Evolutionary conservation across 768 basidiomycete species (phyloP).

Genomic region (Termitomyces sp.): DNA sequence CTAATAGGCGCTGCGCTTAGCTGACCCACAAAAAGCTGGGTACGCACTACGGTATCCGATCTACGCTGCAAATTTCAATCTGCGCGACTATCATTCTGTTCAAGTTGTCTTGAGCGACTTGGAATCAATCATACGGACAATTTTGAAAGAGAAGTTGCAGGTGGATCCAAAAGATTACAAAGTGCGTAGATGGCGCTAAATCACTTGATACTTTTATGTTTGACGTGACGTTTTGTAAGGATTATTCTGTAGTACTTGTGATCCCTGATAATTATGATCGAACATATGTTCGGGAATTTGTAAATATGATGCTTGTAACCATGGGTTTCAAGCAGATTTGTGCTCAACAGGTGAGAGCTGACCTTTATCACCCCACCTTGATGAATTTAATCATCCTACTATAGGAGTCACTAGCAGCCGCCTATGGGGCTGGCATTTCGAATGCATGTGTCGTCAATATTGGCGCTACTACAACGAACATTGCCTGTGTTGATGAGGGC

Average conservation of each 20-base stretch:
- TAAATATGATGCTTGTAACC: constrained; percentile 61
- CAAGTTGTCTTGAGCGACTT: constrained; percentile 76
- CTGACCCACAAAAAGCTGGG: constrained; percentile 60
- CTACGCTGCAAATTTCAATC: constrained; percentile 77
- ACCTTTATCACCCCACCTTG: background rate
- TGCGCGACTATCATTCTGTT: constrained; percentile 63
- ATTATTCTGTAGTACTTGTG: constrained; percentile 82
- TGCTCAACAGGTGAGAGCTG: constrained; percentile 69
- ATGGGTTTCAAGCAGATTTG: constrained; percentile 95
- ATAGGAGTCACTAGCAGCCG: constrained; percentile 89
- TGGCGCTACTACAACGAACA: constrained; percentile 76
- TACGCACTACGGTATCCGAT: constrained; percentile 84
- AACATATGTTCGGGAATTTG: constrained; percentile 73
- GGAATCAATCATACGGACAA: constrained; percentile 57
- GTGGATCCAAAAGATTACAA: constrained; percentile 52
- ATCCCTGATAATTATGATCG: constrained; percentile 92
- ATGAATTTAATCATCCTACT: background rate
- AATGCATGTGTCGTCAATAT: constrained; percentile 96
- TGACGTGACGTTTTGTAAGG: constrained; percentile 35
- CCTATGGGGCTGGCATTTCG: constrained; percentile 92
- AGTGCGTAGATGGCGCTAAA: constrained; percentile 30
- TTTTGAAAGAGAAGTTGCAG: constrained; percentile 55
- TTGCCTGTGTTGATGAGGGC: constrained; percentile 95
- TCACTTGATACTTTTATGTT: background rate
- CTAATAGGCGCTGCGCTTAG: constrained; percentile 59